Base-by-base conservation (phyloP, 306 rosid species). In the Rosa lucieae region DNA sequence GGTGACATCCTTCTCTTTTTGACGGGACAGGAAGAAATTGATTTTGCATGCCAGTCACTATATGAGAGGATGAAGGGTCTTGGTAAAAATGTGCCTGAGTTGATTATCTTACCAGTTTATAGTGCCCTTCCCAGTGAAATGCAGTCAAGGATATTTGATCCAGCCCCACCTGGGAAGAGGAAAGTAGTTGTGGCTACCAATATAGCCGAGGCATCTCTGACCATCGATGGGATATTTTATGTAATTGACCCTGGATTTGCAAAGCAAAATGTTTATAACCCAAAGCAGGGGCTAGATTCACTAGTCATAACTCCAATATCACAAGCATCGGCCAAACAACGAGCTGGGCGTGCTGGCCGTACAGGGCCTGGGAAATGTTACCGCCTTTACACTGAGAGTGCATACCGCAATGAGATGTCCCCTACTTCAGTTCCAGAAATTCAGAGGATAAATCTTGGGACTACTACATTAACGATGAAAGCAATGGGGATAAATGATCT, bases 1-100 rank as follows among this genome's bases (percentile, higher is more conserved):
- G 98, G 98, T 49, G 98, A 93, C 78, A 39, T 91, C 79, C 98
- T 93, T 82, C 94, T 93, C 73, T 93, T 93, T 79, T 80, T 93
- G 89, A 93, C 97, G 35, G 98, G 98, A 74, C 97, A 93, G 84
- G 98, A 93, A 84, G 98, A 93, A 84, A 93, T 93, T 74, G 97
- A 91, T 85, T 91, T 83, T 85, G 94, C 98, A 48, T 93, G 97
- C 78, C 97, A 93, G 79, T 89, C 97, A 55, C 94, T 91, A 43
- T 93, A 91, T 6, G 97, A 93, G 85, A 90, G 97, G 82, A 93
- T 93, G 98, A 93, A 91, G 77, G 92, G 97, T 49, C 87, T 91
- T 1, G 98, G 93, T 58, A 91, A 88, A 81, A 89, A 88, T 83
- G 97, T 91, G 76, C 97, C 97, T 0, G 98, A 91, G 78, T 81